Evolutionary conservation across 352 stramenopile genomes (phyloP), one percentile per base, ranked within the genome.

Genomic region (Globisporangium orthogonon): DNA sequence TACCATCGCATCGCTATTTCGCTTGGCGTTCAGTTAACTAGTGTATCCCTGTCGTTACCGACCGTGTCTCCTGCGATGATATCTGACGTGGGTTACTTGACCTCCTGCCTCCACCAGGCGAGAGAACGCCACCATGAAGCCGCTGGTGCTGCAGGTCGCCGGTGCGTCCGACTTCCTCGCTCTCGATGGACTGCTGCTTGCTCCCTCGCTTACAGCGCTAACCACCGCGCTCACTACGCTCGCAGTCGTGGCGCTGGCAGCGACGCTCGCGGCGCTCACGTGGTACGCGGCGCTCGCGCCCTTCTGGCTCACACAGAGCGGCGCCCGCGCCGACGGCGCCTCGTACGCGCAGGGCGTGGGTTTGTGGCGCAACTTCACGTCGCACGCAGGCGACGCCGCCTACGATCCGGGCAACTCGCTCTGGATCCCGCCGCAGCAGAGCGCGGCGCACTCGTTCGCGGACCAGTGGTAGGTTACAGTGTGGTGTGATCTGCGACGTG

Each of bases 321-420:
- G 82, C 31, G 61, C 81, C 54, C 76, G 71, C 35, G 18, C 44
- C 49, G 53, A 28, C 35, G 48, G 47, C 13, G 41, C 78, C n/a
- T 83, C 79, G 61, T 92, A 92, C 69, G 80, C 82, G 35, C 82
- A 92, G 63, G 82, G 82, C 51, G 74, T 92, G 49, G 82, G 82
- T 1, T 60, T 92, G 18, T 92, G 82, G 82, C 78, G 88, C 56
- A 92, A 92, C 62, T 92, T 82, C 67, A 92, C 82, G 3, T 74
- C 88, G 56, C 82, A 89, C 52, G 76, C 86, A 31, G 82, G 82
- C 30, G 82, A 86, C 50, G 58, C 66, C 5, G 64, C 49, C 46
- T 92, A 86, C 44, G 82, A 90, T 41, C 82, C 82, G 1, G 76
- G 79, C 40, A 92, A 92, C 55, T 89, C 82, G 44, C 71, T 92